These are phyloP conservation scores for Rhizopus sp. DNA, from an alignment of 371 early-diverging fungal genomes.

Conservation along the genomic window DNA sequence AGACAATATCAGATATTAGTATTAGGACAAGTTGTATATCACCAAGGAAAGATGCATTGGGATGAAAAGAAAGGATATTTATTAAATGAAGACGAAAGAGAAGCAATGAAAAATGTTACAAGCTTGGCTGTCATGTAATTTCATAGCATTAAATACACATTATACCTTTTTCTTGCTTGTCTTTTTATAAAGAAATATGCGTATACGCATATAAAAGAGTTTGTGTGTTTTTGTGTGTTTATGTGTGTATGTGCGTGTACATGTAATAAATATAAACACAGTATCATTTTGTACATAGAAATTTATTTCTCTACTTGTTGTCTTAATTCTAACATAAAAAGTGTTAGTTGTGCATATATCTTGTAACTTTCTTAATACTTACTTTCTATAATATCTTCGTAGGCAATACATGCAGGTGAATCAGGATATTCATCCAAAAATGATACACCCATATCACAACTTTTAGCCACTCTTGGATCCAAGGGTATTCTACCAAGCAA, in stretches of 20 bases:
- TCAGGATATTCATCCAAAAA: conserved; percentile 88
- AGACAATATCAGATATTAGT: conserved; percentile 48
- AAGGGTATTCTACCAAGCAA: conserved; percentile 90
- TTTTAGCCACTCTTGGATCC: conserved; percentile 84
- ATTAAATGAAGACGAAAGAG: conserved; percentile 37
- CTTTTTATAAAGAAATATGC: neutral
- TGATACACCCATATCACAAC: conserved; percentile 86
- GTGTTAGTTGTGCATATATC: too few relatives aligned
- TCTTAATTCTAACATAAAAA: too few relatives aligned
- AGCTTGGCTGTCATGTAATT: conserved; percentile 30
- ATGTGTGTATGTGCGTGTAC: too few relatives aligned
- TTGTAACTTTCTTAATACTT: neutral
- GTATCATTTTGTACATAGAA: too few relatives aligned
- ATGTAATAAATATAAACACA: too few relatives aligned
- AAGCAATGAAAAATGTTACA: conserved; percentile 40
- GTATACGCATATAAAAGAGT: neutral
- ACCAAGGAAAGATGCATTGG: conserved; percentile 32
- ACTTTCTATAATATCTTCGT: conserved; percentile 68
- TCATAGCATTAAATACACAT: neutral
- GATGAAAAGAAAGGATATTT: conserved; percentile 32
- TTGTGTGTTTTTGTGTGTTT: neutral
- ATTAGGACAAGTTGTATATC: conserved; percentile 36
- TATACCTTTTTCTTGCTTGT: neutral
- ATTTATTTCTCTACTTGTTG: too few relatives aligned
- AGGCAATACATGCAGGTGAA: conserved; percentile 84